Conservation (phyloP, 2,329 filamentous ascomycete species). For the Diplocarpon rosae region DNA sequence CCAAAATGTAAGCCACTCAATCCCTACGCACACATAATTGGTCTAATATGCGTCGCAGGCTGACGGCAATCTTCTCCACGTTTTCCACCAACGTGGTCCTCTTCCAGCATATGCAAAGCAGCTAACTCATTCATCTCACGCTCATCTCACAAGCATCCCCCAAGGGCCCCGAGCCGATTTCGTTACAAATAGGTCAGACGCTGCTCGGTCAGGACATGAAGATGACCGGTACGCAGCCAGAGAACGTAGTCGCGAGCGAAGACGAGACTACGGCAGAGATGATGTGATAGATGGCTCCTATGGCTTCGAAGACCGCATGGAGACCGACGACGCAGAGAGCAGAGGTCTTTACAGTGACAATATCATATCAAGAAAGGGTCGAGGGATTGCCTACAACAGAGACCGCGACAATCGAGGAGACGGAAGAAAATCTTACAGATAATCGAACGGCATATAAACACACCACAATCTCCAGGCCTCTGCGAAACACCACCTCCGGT, state of each 20-base stretch:
- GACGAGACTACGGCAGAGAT: conserved; percentile 19
- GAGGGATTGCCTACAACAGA: conserved; percentile 14
- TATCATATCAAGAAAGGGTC: conserved; percentile 20
- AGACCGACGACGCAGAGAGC: conserved; percentile 22
- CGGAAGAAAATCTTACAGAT: conserved; percentile 8
- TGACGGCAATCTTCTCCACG: conserved; percentile 62
- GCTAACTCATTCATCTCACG: neutral
- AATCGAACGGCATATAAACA: neutral
- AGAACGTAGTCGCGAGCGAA: conserved; percentile 17
- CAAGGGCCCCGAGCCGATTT: conserved; percentile 24
- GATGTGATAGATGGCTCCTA: conserved; percentile 28
- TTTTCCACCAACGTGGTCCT: conserved; percentile 53
- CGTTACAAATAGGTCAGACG: conserved; percentile 12
- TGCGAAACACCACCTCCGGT: too few relatives aligned
- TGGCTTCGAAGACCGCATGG: conserved; percentile 28
- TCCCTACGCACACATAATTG: neutral
- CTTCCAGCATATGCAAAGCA: conserved; percentile 11
- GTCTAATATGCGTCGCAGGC: conserved; percentile 36
- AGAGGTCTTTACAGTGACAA: conserved; percentile 26
- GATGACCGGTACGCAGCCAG: conserved; percentile 19
- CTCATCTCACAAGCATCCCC: conserved; percentile 10
- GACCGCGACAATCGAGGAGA: conserved; percentile 8
- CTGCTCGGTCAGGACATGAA: conserved; percentile 14
- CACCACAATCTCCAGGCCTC: too few relatives aligned
- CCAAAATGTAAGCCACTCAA: conserved; percentile 49